Evolutionary conservation across 768 basidiomycete genomes (phyloP), one percentile per base, ranked within the genome.

Genomic region (Suillus lakei): DNA sequence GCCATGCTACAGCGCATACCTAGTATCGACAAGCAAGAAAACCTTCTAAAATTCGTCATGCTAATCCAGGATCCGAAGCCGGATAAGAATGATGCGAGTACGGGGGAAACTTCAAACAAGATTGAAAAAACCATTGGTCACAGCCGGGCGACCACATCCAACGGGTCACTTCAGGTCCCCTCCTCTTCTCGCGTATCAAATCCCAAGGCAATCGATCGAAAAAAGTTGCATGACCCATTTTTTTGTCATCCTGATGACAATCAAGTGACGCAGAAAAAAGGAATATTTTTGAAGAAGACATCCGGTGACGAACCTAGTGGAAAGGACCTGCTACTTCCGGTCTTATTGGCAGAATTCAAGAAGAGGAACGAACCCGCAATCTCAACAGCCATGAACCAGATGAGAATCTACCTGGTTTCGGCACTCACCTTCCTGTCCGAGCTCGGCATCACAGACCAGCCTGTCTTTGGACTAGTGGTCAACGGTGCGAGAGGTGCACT

Each of bases 151-250:
- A 9, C 28, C 26, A 4, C 8, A 30, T 10, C 50, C 8, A 3
- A 28, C 9, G 10, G 4, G 5, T 10, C 28, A 6, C 36, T 23
- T 56, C 23, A 10, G 56, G n/a, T 10, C 15, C 23, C 34, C 36
- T 23, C 34, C 12, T 36, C n/a, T 12, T 26, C 15, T 50, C 23
- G 5, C 1, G 15, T 5, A 36, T 26, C n/a, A 1, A 15, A 36
- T 16, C 5, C 7, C 13, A 23, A 1, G 2, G 15, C 7, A 4
- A 4, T 2, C n/a, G 8, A 23, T n/a, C n/a, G 0, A 8, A 0
- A 0, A 0, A 15, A 34, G 4, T 38, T 56, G 55, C 34, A 23
- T 0, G 8, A 15, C 3, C 4, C 9, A 4, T 38, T 23, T 9
- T 8, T 23, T 9, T 15, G 26, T 9, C 55, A 26, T 56, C 55